phyloP scores from a whole-genome alignment of 2,329 filamentous ascomycete genomes.

The Pseudocercospora musae region DNA sequence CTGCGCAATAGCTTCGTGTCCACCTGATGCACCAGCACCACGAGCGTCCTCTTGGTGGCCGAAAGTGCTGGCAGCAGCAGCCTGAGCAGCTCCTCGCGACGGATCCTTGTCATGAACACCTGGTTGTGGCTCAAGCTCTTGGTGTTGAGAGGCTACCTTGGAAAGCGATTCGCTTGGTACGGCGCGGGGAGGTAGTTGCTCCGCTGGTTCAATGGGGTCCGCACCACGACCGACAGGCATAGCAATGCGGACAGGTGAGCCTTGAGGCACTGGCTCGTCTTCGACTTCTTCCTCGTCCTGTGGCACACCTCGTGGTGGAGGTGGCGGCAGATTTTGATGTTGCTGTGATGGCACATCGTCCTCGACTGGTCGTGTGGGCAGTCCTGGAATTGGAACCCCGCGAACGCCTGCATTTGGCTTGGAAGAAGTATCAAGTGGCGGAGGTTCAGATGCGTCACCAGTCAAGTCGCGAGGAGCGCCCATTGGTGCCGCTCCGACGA shows the following conservation, averaged over 20 bases:
- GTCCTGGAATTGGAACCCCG: constrained; percentile 74
- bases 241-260: constrained; percentile 79
- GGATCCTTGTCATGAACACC: constrained; percentile 54
- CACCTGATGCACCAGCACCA: constrained; percentile 44
- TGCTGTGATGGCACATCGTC: constrained; percentile 56
- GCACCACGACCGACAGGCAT: constrained; percentile 73
- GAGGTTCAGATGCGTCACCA: constrained; percentile 49
- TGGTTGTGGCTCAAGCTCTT: constrained; percentile 63
- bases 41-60: constrained; percentile 42
- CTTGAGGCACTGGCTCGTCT: constrained; percentile 46
- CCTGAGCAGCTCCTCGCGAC: constrained; percentile 53
- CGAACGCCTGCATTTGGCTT: constrained; percentile 62
- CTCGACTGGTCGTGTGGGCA: constrained; percentile 58
- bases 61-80: constrained; percentile 45
- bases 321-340: constrained; percentile 45
- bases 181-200: constrained; percentile 48
- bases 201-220: constrained; percentile 50
- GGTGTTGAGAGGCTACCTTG: constrained; percentile 60
- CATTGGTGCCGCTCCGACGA: constrained; percentile 73
- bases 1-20: constrained; percentile 73
- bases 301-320: constrained; percentile 40
- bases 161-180: constrained; percentile 65
- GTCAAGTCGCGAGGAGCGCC: constrained; percentile 49
- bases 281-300: constrained; percentile 31
- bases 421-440: constrained; percentile 63